Conservation (phyloP, 2,329 filamentous ascomycete species). For the Trichoderma sp. region DNA sequence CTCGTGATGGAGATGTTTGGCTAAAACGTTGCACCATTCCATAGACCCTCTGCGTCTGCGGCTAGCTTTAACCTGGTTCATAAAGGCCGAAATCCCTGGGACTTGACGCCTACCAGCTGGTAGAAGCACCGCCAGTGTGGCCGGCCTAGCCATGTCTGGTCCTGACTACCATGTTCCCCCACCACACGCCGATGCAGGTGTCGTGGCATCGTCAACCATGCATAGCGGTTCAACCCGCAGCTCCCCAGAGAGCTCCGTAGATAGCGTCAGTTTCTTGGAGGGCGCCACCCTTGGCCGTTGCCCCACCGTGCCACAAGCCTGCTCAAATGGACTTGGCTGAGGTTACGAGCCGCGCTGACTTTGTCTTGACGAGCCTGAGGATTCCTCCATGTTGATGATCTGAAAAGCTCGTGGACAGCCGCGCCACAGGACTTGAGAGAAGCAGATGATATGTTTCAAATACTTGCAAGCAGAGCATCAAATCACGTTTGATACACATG, state of each 20-base stretch:
- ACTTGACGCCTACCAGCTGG: neutral
- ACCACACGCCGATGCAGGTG: slow-evolving; percentile 11
- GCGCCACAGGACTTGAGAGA: neutral
- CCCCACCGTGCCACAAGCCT: slow-evolving; percentile 6
- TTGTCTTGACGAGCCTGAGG: neutral
- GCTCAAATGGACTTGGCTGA: neutral
- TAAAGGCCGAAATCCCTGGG: neutral
- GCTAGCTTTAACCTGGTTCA: neutral
- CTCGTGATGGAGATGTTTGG: neutral
- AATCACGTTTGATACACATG: neutral
- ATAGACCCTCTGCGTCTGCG: neutral
- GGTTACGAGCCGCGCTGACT: neutral
- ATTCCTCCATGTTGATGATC: neutral
- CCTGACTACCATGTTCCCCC: slow-evolving; percentile 9
- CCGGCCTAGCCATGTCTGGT: slow-evolving; percentile 5
- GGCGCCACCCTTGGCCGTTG: slow-evolving; percentile 1
- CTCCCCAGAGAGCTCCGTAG: slow-evolving; percentile 26
- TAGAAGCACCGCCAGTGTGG: neutral
- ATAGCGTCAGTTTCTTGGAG: slow-evolving; percentile 16
- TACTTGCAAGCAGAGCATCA: neutral
- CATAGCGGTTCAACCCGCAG: slow-evolving; percentile 36
- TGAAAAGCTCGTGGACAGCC: neutral
- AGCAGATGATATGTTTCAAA: neutral
- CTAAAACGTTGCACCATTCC: neutral
- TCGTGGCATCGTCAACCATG: slow-evolving; percentile 30